Evolutionary conservation across 352 stramenopile species (phyloP).

Genomic region (Globisporangium lucens): DNA sequence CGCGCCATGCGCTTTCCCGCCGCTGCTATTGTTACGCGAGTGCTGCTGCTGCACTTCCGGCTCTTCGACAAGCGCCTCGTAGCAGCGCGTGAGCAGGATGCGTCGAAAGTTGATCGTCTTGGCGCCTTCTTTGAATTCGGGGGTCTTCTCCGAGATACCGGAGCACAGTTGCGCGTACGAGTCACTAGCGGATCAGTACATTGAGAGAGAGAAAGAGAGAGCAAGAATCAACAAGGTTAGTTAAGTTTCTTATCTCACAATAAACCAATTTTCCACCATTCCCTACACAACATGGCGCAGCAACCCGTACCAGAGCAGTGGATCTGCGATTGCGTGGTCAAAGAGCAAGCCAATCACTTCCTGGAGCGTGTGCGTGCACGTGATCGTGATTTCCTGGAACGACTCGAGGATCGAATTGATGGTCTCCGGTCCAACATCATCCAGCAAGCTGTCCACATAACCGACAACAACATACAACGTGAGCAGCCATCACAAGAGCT

Average conservation of each 20-base stretch:
- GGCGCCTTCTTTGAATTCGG: slow-evolving; percentile 81
- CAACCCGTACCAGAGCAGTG: slow-evolving; percentile 42
- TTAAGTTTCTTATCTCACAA: neutral
- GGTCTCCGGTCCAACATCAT: slow-evolving; percentile 44
- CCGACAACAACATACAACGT: neutral
- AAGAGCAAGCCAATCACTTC: slow-evolving; percentile 67
- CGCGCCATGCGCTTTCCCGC: slow-evolving; percentile 19
- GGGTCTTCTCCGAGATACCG: slow-evolving; percentile 60
- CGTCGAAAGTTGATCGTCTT: slow-evolving; percentile 83
- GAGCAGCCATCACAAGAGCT: neutral
- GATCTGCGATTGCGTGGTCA: slow-evolving; percentile 66
- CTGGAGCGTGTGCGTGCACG: slow-evolving; percentile 67
- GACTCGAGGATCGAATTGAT: slow-evolving; percentile 40
- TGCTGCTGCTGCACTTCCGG: slow-evolving; percentile 26
- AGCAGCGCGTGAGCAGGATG: slow-evolving; percentile 75
- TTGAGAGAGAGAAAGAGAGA: neutral
- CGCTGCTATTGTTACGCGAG: slow-evolving; percentile 7
- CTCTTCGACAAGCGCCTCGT: slow-evolving; percentile 79
- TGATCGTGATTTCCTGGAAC: slow-evolving; percentile 65
- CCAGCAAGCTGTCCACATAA: slow-evolving; percentile 40
- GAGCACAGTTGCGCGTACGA: slow-evolving; percentile 60
- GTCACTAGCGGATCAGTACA: slow-evolving; percentile 28
- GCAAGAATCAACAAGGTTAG: neutral
- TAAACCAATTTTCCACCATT: neutral
- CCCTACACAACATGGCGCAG: neutral